Evolutionary conservation across 176 grass and related monocot species (phyloP).

Genomic region (Carex pumila): DNA sequence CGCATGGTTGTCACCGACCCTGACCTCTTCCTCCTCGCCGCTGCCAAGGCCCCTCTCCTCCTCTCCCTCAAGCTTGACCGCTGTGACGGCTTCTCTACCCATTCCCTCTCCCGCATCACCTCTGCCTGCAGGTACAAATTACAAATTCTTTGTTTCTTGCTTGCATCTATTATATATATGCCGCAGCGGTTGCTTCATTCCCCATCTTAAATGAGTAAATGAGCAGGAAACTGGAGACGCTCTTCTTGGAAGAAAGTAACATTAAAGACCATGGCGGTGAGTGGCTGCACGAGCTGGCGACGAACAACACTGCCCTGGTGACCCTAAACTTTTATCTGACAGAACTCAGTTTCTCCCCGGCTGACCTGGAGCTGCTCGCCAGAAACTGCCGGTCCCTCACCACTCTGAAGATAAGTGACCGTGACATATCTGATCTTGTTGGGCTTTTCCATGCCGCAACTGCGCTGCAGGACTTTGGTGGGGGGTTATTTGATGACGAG

Average conservation of each 20-base stretch:
- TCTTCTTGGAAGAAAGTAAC: slow-evolving; percentile 74
- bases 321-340: slow-evolving; percentile 79
- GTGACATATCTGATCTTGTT: slow-evolving; percentile 42
- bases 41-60: slow-evolving; percentile 62
- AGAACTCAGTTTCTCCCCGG: slow-evolving; percentile 42
- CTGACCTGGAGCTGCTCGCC: slow-evolving; percentile 64
- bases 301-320: slow-evolving; percentile 48
- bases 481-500: slow-evolving; percentile 68
- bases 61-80: slow-evolving; percentile 77
- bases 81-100: slow-evolving; percentile 90
- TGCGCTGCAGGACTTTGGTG: slow-evolving; percentile 62
- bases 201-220: not conserved
- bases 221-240: slow-evolving; percentile 60
- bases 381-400: slow-evolving; percentile 49
- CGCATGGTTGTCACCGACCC: slow-evolving; percentile 65
- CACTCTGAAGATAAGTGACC: slow-evolving; percentile 71
- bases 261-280: slow-evolving; percentile 48
- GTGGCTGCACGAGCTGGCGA: slow-evolving; percentile 72
- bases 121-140: slow-evolving; percentile 56
- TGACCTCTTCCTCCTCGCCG: slow-evolving; percentile 50
- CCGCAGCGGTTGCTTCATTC: too few species aligned
- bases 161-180: not conserved
- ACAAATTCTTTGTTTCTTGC: not conserved
- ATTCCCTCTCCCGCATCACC: slow-evolving; percentile 47
- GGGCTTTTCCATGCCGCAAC: slow-evolving; percentile 44